These are phyloP conservation scores for Prototheca wickerhamii DNA, from an alignment of 163 green algal genomes.

Conservation along the genomic window DNA sequence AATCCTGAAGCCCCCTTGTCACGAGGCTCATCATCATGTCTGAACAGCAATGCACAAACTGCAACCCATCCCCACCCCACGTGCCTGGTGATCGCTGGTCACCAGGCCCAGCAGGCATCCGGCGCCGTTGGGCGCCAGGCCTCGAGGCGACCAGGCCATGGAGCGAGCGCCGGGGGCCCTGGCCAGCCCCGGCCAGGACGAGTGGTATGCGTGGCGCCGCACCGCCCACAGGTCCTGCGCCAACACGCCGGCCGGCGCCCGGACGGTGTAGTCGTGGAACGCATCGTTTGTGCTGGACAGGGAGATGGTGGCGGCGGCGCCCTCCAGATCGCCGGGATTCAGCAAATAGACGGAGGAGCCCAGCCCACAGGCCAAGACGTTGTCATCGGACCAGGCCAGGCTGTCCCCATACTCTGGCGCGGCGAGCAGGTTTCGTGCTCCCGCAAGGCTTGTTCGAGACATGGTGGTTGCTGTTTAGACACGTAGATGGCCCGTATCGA, in stretches of 20 bases:
- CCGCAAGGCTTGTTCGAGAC: too few species aligned
- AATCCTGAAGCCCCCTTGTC: too few species aligned
- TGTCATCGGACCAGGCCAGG: constrained; percentile 1
- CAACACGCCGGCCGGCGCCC: neutral
- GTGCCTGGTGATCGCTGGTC: constrained; percentile 1
- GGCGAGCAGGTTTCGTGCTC: neutral
- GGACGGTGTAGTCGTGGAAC: neutral
- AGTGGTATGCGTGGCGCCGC: neutral
- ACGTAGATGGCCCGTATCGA: too few species aligned
- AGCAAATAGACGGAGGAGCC: neutral
- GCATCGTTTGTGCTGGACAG: neutral
- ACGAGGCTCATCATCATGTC: too few species aligned
- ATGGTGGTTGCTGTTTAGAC: too few species aligned
- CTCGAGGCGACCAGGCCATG: neutral
- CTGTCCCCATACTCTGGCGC: neutral
- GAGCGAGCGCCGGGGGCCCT: neutral
- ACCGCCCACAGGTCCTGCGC: neutral
- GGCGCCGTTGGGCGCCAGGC: neutral
- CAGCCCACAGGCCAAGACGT: neutral
- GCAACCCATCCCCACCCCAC: too few species aligned
- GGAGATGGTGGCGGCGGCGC: neutral
- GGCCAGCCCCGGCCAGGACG: neutral
- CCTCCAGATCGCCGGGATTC: neutral
- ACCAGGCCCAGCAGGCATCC: neutral
- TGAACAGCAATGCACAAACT: too few species aligned